Base-by-base conservation (phyloP, 495 filamentous ascomycete species). In the Annulohypoxylon moriforme region DNA sequence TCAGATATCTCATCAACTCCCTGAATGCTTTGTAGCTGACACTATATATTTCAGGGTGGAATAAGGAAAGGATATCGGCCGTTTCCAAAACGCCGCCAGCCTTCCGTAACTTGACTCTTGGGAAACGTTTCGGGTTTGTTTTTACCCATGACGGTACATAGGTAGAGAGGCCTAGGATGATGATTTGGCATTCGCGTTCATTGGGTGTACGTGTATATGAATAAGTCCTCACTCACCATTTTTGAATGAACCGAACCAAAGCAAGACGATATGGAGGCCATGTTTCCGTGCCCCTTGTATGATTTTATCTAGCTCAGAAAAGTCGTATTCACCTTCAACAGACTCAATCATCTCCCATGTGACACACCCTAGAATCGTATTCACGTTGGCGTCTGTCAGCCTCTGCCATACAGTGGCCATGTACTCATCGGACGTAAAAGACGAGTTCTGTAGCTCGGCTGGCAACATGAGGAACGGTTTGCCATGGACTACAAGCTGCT, bases 271-370 rank as follows among this genome's bases (percentile, higher is more conserved):
- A 27, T 50, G 46, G 1, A 50, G 18, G 5, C 7, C 46, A 50
- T 25, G 9, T 13, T 27, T 13, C 24, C 46, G 25, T 4, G 46
- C 46, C 9, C 24, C 18, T 0, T 5, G 1, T 11, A 50, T 50
- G 11, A 50, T 20, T 8, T 50, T 50, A 22, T 27, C 22, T 6
- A 50, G 46, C 11, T 25, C 20, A 27, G 46, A 25, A 22, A 50
- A 50, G 13, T 50, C 46, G 6, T 27, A 50, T 11, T 14, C 9
- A 9, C 46, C 46, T 50, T 50, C 46, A 14, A 50, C 11, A 14
- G 46, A 22, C 46, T 50, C 46, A 27, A 50, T 50, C 46, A 50
- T 50, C 46, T 50, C 46, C 46, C 46, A 50, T 0, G 46, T 50
- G 1, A 50, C 20, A 50, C 46, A 50, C 0, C 46, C 46, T 4